phyloP scores from a whole-genome alignment of 2,329 filamentous ascomycete species.

The Beauveria caledonica region DNA sequence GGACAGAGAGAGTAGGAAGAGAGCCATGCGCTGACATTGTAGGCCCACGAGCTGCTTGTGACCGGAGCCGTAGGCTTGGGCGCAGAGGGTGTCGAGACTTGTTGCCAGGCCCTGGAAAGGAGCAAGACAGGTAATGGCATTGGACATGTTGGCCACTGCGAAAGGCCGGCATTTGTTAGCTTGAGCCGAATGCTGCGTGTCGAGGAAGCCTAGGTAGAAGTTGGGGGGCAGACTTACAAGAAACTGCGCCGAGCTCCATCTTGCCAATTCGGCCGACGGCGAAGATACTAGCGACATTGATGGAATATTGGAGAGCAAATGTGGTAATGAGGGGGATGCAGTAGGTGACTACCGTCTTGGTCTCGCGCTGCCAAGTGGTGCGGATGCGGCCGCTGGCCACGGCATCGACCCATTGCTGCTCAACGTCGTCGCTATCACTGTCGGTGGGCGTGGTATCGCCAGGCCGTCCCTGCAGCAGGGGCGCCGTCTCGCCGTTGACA shows the following conservation, averaged over 20 bases:
- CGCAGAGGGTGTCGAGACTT: slow-evolving; percentile 82
- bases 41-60: slow-evolving; percentile 80
- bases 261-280: slow-evolving; percentile 69
- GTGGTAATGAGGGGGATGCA: slow-evolving; percentile 62
- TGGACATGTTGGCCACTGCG: slow-evolving; percentile 58
- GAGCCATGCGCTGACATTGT: slow-evolving; percentile 74
- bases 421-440: slow-evolving; percentile 48
- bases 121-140: slow-evolving; percentile 69
- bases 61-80: slow-evolving; percentile 89
- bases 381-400: slow-evolving; percentile 72
- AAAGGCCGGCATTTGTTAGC: background rate
- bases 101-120: slow-evolving; percentile 82
- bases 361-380: slow-evolving; percentile 86
- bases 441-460: slow-evolving; percentile 27
- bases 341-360: slow-evolving; percentile 69
- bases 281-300: slow-evolving; percentile 76
- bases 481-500: slow-evolving; percentile 29
- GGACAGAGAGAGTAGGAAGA: slow-evolving; percentile 63
- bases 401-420: slow-evolving; percentile 77
- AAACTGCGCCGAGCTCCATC: slow-evolving; percentile 40
- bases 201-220: background rate
- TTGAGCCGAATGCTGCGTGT: background rate
- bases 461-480: slow-evolving; percentile 30
- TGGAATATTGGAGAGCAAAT: slow-evolving; percentile 73
- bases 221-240: slow-evolving; percentile 22